Conservation (phyloP, 208 protist species). For the Acanthamoeba lenticulata region DNA sequence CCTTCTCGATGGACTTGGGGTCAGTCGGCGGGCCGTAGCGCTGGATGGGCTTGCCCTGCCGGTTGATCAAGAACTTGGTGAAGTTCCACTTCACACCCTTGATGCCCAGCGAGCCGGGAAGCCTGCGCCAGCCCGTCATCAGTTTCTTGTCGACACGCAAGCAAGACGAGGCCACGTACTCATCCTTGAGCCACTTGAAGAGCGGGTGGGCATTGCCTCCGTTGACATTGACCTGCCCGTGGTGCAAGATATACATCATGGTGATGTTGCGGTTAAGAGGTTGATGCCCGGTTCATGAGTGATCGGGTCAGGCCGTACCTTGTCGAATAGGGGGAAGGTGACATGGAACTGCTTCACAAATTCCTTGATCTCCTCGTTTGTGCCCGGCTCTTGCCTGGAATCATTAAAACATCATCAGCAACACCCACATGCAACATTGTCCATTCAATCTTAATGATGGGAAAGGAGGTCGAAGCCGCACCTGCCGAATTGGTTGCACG, state of each 20-base stretch:
- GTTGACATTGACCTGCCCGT: conserved; percentile 66
- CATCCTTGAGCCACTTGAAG: conserved; percentile 56
- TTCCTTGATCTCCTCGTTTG: conserved; percentile 60
- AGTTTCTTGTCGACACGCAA: not conserved
- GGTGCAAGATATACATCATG: too few species aligned
- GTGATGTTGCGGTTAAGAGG: not conserved
- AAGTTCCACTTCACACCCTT: conserved; percentile 73
- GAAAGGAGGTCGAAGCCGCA: not conserved
- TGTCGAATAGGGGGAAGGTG: conserved; percentile 62
- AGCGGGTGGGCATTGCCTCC: conserved; percentile 52
- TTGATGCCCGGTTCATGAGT: not conserved
- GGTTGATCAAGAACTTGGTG: conserved; percentile 63
- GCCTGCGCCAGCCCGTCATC: not conserved
- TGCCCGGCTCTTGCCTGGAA: conserved; percentile 66
- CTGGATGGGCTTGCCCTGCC: conserved; percentile 18
- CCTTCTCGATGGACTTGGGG: conserved; percentile 57
- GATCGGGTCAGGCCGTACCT: not conserved
- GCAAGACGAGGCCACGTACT: not conserved
- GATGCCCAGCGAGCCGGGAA: conserved; percentile 23
- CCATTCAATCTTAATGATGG: not conserved
- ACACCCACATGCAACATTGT: not conserved
- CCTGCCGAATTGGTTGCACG: conserved; percentile 66
- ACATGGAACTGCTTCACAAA: conserved; percentile 51
- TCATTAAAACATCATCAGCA: not conserved
- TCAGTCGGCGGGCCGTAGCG: conserved; percentile 36